Evolutionary conservation across 257 asterid genomes (phyloP).

Genomic region (Euphrasia confusa): DNA sequence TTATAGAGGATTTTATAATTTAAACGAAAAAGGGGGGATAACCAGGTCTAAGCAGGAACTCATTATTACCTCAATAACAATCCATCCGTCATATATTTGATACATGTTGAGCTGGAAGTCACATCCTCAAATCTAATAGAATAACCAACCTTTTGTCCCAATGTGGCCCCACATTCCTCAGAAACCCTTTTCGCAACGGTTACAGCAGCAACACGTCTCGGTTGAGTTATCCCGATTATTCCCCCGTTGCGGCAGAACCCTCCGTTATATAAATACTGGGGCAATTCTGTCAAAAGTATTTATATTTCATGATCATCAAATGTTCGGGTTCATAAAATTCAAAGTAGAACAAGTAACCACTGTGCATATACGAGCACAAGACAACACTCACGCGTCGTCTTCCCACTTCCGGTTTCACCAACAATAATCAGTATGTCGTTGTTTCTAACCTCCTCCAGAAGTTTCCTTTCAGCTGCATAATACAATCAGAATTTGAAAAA

Average conservation of each 20-base stretch:
- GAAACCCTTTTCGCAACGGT: slow-evolving; percentile 96
- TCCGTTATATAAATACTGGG: slow-evolving; percentile 75
- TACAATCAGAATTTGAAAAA: slow-evolving; percentile 11
- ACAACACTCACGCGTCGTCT: slow-evolving; percentile 85
- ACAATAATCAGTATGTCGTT: slow-evolving; percentile 79
- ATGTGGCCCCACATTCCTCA: slow-evolving; percentile 72
- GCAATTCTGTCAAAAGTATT: slow-evolving; percentile 59
- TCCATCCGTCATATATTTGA: slow-evolving; percentile 96
- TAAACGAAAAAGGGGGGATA: slow-evolving; percentile 6
- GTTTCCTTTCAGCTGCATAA: slow-evolving; percentile 63
- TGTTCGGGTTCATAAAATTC: neutral
- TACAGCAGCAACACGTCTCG: slow-evolving; percentile 97
- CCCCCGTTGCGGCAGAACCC: slow-evolving; percentile 84
- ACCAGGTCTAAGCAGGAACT: slow-evolving; percentile 14
- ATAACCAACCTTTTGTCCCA: slow-evolving; percentile 91
- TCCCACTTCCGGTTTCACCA: slow-evolving; percentile 98
- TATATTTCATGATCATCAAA: slow-evolving; percentile 16
- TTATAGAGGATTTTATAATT: neutral
- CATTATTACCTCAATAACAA: slow-evolving; percentile 67
- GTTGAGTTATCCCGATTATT: slow-evolving; percentile 86
- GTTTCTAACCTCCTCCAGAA: slow-evolving; percentile 76
- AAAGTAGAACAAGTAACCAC: neutral
- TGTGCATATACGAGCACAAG: slow-evolving; percentile 4
- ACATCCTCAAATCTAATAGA: slow-evolving; percentile 90
- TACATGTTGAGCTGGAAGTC: slow-evolving; percentile 73